Evolutionary conservation across 2,329 filamentous ascomycete genomes (phyloP).

Genomic region (Nemania diffusa): DNA sequence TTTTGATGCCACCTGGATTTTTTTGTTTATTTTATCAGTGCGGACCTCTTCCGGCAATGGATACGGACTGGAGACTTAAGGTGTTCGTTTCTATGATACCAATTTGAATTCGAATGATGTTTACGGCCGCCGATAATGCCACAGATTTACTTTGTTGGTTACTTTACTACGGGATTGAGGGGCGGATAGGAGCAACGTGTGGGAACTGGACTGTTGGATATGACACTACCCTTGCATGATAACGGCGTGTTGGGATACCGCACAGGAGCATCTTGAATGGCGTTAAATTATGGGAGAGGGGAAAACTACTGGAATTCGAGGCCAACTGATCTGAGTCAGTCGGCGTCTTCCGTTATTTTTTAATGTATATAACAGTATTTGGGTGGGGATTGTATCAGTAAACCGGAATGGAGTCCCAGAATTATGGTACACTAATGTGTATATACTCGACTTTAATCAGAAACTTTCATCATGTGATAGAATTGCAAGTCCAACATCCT

Average conservation of each 20-base stretch:
- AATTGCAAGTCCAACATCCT: background rate
- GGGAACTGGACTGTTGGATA: constrained; percentile 24
- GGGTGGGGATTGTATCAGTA: constrained; percentile 26
- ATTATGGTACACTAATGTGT: background rate
- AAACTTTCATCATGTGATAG: background rate
- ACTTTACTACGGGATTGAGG: constrained; percentile 10
- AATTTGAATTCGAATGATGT: constrained; percentile 43
- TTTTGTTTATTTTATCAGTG: constrained; percentile 31
- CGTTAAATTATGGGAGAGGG: constrained; percentile 24
- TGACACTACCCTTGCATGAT: constrained; percentile 28
- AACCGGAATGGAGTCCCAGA: background rate
- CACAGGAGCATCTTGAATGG: constrained; percentile 33
- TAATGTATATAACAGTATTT: constrained; percentile 33
- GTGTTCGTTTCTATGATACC: constrained; percentile 46
- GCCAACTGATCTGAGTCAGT: constrained; percentile 13
- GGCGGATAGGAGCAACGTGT: constrained; percentile 17
- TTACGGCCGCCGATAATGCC: constrained; percentile 39
- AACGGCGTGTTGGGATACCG: constrained; percentile 28
- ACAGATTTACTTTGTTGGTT: constrained; percentile 10
- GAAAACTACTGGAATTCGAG: constrained; percentile 29
- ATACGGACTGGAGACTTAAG: constrained; percentile 36
- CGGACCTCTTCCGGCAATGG: constrained; percentile 29
- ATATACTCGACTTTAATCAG: background rate
- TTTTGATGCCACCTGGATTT: constrained; percentile 36
- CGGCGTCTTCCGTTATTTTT: constrained; percentile 27